Percentiles rank a stretch among this genome's conserved stretches.
These are phyloP conservation scores for Inosperma sp. DNA, from an alignment of 768 basidiomycete genomes.

Conservation along the genomic window DNA sequence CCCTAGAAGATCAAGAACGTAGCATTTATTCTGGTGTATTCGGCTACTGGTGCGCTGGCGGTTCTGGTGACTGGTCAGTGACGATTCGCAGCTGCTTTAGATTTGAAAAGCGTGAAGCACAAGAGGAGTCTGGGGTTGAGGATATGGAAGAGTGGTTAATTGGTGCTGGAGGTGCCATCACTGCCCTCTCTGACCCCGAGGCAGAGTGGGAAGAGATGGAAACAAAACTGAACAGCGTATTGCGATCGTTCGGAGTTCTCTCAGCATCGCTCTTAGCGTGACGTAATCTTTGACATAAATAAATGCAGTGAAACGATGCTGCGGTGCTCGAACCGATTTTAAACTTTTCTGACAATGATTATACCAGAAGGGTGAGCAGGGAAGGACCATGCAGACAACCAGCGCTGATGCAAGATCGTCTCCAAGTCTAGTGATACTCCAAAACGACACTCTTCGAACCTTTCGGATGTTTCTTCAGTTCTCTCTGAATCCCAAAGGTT, in stretches of 20 bases:
- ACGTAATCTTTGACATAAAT: too few species aligned
- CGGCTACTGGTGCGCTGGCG: conserved; percentile 88
- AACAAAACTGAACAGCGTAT: conserved; percentile 77
- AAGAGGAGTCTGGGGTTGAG: conserved; percentile 9
- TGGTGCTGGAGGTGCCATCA: conserved; percentile 96
- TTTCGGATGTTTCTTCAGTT: too few species aligned
- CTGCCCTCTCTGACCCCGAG: conserved; percentile 79
- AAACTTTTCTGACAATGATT: conserved; percentile 5
- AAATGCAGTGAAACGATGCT: too few species aligned
- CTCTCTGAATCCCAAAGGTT: too few species aligned
- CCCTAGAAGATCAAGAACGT: conserved; percentile 67
- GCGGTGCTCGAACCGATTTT: too few species aligned
- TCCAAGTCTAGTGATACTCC: too few species aligned
- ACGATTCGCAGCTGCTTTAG: conserved; percentile 92
- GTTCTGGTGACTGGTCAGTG: conserved; percentile 89
- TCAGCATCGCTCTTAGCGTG: too few species aligned
- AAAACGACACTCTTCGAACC: too few species aligned
- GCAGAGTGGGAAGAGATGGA: conserved; percentile 95
- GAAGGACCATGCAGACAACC: background rate
- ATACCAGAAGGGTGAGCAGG: conserved; percentile 14
- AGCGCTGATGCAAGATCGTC: too few species aligned
- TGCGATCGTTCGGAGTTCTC: conserved; percentile 53
- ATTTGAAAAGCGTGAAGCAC: conserved; percentile 49
- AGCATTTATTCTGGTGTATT: conserved; percentile 89
- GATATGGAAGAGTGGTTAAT: conserved; percentile 61